Evolutionary conservation across 495 filamentous ascomycete genomes (phyloP).

Genomic region (Lasiosphaeris hirsuta): DNA sequence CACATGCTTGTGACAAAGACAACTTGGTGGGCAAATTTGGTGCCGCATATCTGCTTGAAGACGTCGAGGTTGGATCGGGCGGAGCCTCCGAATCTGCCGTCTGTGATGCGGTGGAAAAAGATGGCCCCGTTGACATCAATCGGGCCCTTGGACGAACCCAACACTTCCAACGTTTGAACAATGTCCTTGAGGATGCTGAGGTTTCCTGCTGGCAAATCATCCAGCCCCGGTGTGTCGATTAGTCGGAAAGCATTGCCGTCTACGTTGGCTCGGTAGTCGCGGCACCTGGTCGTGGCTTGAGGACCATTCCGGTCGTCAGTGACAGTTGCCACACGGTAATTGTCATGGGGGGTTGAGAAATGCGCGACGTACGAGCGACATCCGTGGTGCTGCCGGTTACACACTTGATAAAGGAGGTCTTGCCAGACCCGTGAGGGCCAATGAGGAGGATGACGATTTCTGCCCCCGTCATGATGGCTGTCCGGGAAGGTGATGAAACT

Average conservation of each 20-base stretch:
- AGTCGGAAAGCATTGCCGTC: not conserved
- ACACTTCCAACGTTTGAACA: not conserved
- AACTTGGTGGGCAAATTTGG: not conserved
- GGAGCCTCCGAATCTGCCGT: constrained; percentile 1
- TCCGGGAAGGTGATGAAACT: not conserved
- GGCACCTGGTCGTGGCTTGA: constrained; percentile 1
- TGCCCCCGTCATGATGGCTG: not conserved
- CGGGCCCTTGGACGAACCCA: not conserved
- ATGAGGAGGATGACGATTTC: constrained; percentile 9
- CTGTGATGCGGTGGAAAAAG: constrained; percentile 6
- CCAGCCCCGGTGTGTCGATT: constrained; percentile 4
- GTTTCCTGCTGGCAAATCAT: constrained; percentile 3
- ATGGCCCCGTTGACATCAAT: constrained; percentile 5
- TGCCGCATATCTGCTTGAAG: not conserved
- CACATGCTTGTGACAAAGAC: constrained; percentile 7
- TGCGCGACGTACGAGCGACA: not conserved
- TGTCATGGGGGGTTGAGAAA: not conserved
- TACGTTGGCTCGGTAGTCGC: not conserved
- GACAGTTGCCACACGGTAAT: not conserved
- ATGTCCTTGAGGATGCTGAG: constrained; percentile 3
- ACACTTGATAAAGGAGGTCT: constrained; percentile 4
- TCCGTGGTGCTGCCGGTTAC: not conserved
- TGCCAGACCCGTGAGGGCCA: not conserved
- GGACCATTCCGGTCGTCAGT: not conserved
- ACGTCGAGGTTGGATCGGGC: constrained; percentile 2